Evolutionary conservation across 768 basidiomycete species (phyloP).

Genomic region (Tephrocybe sp.): DNA sequence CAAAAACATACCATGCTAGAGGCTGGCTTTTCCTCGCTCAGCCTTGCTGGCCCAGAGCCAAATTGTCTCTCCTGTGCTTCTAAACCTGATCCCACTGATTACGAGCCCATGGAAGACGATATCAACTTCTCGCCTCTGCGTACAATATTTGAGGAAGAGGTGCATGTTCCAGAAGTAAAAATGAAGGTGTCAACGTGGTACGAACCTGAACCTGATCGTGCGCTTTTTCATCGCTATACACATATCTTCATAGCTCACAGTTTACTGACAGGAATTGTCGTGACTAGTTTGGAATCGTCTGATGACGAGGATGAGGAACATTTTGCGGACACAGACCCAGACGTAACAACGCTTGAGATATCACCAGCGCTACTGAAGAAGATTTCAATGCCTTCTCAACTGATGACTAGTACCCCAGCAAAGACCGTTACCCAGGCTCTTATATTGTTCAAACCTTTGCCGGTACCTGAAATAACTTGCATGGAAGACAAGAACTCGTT

Average conservation of each 20-base stretch:
- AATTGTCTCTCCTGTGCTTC: slow-evolving; percentile 8
- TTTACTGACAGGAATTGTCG: slow-evolving; percentile 52
- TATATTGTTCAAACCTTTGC: slow-evolving; percentile 49
- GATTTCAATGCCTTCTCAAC: slow-evolving; percentile 30
- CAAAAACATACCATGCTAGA: slow-evolving; percentile 49
- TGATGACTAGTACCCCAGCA: slow-evolving; percentile 18
- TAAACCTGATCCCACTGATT: slow-evolving; percentile 10
- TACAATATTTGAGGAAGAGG: slow-evolving; percentile 37
- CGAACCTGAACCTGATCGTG: slow-evolving; percentile 68
- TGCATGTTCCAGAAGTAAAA: slow-evolving; percentile 45
- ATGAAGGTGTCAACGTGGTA: slow-evolving; percentile 70
- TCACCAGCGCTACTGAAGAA: slow-evolving; percentile 44
- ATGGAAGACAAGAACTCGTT: slow-evolving; percentile 10
- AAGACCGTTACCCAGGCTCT: slow-evolving; percentile 42
- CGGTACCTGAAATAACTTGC: slow-evolving; percentile 13
- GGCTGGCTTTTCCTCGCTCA: slow-evolving; percentile 54
- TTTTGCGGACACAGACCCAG: slow-evolving; percentile 4
- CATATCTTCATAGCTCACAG: slow-evolving; percentile 1
- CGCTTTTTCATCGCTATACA: slow-evolving; percentile 23
- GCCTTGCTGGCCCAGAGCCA: slow-evolving; percentile 24
- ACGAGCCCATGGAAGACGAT: slow-evolving; percentile 11
- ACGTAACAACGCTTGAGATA: slow-evolving; percentile 30
- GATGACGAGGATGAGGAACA: slow-evolving; percentile 35
- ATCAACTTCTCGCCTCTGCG: slow-evolving; percentile 1
- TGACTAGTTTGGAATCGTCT: slow-evolving; percentile 56